Evolutionary conservation across 306 rosid genomes (phyloP).

Genomic region (Begonia peltatifolia): DNA sequence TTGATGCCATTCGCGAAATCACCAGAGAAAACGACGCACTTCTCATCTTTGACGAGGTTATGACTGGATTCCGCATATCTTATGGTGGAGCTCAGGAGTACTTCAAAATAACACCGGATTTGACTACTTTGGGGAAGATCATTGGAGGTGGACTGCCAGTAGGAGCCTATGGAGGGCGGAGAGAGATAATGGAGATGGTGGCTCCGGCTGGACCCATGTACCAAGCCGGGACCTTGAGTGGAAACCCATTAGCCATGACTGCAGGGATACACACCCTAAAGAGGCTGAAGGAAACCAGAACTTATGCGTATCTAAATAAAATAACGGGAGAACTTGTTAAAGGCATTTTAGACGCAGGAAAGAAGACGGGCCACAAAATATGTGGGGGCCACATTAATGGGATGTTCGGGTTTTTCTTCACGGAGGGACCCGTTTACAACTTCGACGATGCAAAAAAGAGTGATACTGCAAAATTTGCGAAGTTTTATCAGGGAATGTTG

Average conservation of each 20-base stretch:
- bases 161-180: slow-evolving; percentile 95
- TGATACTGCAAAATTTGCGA: slow-evolving; percentile 60
- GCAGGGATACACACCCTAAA: slow-evolving; percentile 84
- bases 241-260: slow-evolving; percentile 96
- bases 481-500: slow-evolving; percentile 76
- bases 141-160: slow-evolving; percentile 95
- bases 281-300: slow-evolving; percentile 71
- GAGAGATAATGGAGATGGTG: slow-evolving; percentile 89
- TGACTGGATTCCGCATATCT: slow-evolving; percentile 92
- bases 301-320: slow-evolving; percentile 57
- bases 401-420: slow-evolving; percentile 92
- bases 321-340: slow-evolving; percentile 60
- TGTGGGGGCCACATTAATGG: slow-evolving; percentile 84
- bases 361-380: slow-evolving; percentile 77
- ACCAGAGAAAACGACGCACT: slow-evolving; percentile 54
- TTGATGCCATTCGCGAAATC: slow-evolving; percentile 43
- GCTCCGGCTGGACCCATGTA: slow-evolving; percentile 98
- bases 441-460: slow-evolving; percentile 75
- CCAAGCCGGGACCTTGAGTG: slow-evolving; percentile 92
- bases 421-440: slow-evolving; percentile 83
- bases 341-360: slow-evolving; percentile 68
- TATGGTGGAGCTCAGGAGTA: slow-evolving; percentile 95
- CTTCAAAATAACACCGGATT: slow-evolving; percentile 72
- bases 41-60: slow-evolving; percentile 83
- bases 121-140: slow-evolving; percentile 80